Evolutionary conservation across 371 early-diverging fungal species (phyloP).

Genomic region (Mucor racemosus): DNA sequence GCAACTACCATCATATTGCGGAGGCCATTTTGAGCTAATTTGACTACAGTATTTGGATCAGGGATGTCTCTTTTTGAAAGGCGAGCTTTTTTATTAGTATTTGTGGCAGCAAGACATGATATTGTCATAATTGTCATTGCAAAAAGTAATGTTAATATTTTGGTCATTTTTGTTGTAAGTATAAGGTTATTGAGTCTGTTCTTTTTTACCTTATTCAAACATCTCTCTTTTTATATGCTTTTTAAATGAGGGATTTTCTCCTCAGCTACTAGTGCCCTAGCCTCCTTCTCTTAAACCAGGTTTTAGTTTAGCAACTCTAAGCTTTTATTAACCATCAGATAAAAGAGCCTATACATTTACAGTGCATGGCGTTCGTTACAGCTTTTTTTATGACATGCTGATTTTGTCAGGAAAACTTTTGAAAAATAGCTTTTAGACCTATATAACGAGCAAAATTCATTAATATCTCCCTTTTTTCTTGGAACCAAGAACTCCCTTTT

Average conservation of each 20-base stretch:
- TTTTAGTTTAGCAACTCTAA: no score
- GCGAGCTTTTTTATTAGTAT: neutral
- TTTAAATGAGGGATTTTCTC: neutral
- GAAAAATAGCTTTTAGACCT: no score
- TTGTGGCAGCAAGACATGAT: neutral
- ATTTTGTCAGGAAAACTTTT: neutral
- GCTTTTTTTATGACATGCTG: neutral
- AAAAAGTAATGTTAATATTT: neutral
- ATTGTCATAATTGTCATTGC: neutral
- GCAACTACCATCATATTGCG: neutral
- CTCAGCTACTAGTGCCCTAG: no score
- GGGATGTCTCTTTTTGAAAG: neutral
- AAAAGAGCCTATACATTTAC: no score
- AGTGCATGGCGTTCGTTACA: no score
- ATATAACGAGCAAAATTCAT: neutral
- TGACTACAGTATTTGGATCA: neutral
- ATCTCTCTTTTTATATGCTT: neutral
- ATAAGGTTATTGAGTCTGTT: neutral
- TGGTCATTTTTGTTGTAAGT: neutral
- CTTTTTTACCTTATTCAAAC: neutral
- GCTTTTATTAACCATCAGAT: no score
- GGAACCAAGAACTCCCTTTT: neutral
- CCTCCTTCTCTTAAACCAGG: no score
- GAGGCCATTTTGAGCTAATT: neutral
- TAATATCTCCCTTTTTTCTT: neutral